Conservation (phyloP, 495 filamentous ascomycete genomes). For the Astrothelium macrocarpum region DNA sequence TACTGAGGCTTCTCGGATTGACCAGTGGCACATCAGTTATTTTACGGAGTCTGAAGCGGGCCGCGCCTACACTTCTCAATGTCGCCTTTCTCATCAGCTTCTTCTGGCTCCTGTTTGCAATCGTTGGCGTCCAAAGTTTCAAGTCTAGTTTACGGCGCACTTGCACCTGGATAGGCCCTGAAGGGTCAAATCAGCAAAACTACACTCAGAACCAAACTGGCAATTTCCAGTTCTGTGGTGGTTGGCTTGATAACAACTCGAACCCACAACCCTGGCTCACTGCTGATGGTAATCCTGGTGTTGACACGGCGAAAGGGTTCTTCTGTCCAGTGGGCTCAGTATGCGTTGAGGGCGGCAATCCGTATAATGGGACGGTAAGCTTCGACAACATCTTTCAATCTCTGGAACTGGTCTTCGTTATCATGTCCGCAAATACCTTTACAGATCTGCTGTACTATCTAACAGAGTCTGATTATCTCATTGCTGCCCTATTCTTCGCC, state of each 20-base stretch:
- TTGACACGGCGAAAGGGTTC: slow-evolving; percentile 66
- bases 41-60: slow-evolving; percentile 87
- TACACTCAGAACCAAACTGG: slow-evolving; percentile 41
- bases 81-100: slow-evolving; percentile 95
- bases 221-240: slow-evolving; percentile 72
- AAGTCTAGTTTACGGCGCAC: slow-evolving; percentile 83
- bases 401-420: slow-evolving; percentile 90
- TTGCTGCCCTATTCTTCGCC: slow-evolving; percentile 66
- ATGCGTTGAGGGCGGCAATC: slow-evolving; percentile 71
- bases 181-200: slow-evolving; percentile 36
- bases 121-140: slow-evolving; percentile 94
- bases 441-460: slow-evolving; percentile 89
- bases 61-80: slow-evolving; percentile 84
- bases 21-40: slow-evolving; percentile 93
- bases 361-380: slow-evolving; percentile 77
- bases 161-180: slow-evolving; percentile 60
- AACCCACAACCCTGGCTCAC: slow-evolving; percentile 56
- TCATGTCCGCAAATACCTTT: slow-evolving; percentile 97
- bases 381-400: slow-evolving; percentile 93
- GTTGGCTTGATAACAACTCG: slow-evolving; percentile 58
- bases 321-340: slow-evolving; percentile 73
- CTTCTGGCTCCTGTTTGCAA: slow-evolving; percentile 98
- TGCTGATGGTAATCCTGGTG: slow-evolving; percentile 35
- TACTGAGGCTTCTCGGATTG: slow-evolving; percentile 75
- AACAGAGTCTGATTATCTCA: slow-evolving; percentile 81